Percentiles rank a stretch among this genome's conserved stretches.
These are phyloP conservation scores for Exophiala lecanii-corni DNA, from an alignment of 2,329 filamentous ascomycete genomes.

Conservation along the genomic window DNA sequence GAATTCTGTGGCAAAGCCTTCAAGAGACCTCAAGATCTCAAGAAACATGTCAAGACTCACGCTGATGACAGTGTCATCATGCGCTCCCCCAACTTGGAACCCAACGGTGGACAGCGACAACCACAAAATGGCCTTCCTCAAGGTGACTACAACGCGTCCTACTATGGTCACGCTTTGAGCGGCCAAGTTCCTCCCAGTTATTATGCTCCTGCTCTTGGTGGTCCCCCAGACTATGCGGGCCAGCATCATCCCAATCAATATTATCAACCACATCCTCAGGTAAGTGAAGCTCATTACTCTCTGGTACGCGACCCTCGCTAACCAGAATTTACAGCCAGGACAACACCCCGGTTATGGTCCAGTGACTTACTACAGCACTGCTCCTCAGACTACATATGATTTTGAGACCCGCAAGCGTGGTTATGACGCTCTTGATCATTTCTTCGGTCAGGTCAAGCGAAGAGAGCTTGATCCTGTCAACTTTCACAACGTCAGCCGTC, in stretches of 20 bases:
- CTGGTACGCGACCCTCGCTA: slow-evolving; percentile 10
- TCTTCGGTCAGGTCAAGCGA: slow-evolving; percentile 89
- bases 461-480: slow-evolving; percentile 82
- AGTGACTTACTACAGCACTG: slow-evolving; percentile 72
- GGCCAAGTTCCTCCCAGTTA: slow-evolving; percentile 26
- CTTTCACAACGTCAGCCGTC: slow-evolving; percentile 88
- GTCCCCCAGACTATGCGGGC: slow-evolving; percentile 26
- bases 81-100: slow-evolving; percentile 53
- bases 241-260: slow-evolving; percentile 28
- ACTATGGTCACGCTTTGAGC: slow-evolving; percentile 25
- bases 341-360: slow-evolving; percentile 58
- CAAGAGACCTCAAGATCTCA: slow-evolving; percentile 96
- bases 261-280: slow-evolving; percentile 26
- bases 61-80: slow-evolving; percentile 84
- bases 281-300: slow-evolving; percentile 6
- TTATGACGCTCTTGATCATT: slow-evolving; percentile 87
- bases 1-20: slow-evolving; percentile 98
- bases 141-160: slow-evolving; percentile 26
- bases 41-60: slow-evolving; percentile 99
- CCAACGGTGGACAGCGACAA: slow-evolving; percentile 43
- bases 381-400: slow-evolving; percentile 64
- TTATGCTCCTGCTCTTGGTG: slow-evolving; percentile 27
- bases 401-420: slow-evolving; percentile 76
- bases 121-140: slow-evolving; percentile 23
- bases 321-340: slow-evolving; percentile 50